A percentile compares a stretch with the other conserved stretches of the same genome.
These are phyloP conservation scores for Logfia minima DNA, from an alignment of 129 eudicot species.

Conservation along the genomic window DNA sequence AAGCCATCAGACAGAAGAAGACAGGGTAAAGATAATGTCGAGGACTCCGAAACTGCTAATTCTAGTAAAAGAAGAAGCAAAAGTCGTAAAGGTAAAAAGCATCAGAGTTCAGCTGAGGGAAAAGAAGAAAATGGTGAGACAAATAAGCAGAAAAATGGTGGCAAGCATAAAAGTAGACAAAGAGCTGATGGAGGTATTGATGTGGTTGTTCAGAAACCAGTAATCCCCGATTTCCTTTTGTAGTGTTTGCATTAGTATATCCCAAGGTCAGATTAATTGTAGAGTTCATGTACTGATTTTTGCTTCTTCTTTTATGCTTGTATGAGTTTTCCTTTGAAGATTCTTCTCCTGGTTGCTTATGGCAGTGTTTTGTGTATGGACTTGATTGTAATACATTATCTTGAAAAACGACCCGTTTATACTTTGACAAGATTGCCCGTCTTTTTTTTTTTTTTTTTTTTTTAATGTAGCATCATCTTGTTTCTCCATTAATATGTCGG, in stretches of 20 bases:
- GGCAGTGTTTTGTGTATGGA: constrained; percentile 26
- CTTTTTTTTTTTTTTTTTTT: not conserved
- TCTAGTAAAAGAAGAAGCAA: constrained; percentile 58
- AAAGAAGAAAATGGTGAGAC: constrained; percentile 47
- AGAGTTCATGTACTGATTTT: constrained; percentile 16
- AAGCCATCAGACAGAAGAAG: constrained; percentile 44
- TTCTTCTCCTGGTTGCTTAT: constrained; percentile 18
- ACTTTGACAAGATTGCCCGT: not conserved
- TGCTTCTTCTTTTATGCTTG: constrained; percentile 24
- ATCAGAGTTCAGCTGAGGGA: constrained; percentile 33
- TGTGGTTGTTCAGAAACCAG: constrained; percentile 54
- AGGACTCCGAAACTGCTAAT: constrained; percentile 38
- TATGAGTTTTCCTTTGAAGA: constrained; percentile 22
- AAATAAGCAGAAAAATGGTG: constrained; percentile 56
- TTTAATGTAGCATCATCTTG: not conserved
- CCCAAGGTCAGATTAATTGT: constrained; percentile 32
- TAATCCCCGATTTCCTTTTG: constrained; percentile 86
- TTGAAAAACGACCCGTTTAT: constrained; percentile 8
- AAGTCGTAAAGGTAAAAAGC: constrained; percentile 59
- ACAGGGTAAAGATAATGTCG: constrained; percentile 40
- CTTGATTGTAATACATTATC: constrained; percentile 18
- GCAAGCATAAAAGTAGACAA: constrained; percentile 53
- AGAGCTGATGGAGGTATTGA: constrained; percentile 42
- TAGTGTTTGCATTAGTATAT: constrained; percentile 36
- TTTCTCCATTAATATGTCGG: not conserved